Evolutionary conservation across 164 flowering plant species (phyloP), one percentile per base, ranked within the genome.

Genomic region (Paratinospora sagittata): DNA sequence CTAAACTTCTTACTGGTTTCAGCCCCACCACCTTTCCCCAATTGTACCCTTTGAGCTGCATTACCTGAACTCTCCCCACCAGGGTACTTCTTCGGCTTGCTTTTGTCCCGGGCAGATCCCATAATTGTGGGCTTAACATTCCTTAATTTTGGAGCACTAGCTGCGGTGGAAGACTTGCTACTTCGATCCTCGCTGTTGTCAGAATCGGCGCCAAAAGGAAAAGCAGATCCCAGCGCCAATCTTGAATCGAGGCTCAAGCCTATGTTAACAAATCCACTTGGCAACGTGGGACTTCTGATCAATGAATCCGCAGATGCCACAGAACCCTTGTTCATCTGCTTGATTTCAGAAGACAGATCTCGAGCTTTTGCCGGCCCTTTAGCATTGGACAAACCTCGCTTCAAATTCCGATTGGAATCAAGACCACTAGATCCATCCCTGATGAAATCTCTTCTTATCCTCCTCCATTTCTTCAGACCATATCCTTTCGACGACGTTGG

Each of bases 391-490:
- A 80, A 71, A n/a, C 80, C 90, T 69, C 93, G 80, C 74, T 89
- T 94, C 73, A 87, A 67, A n/a, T 75, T 65, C 76, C 84, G 85
- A 81, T 78, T 76, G 33, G 43, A 63, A 77, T 89, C 91, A 7
- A 65, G 55, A 70, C 12, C 72, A 21, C 57, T 60, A 62, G 72
- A 68, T 16, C 78, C 67, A 49, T 88, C 92, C 79, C 81, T 87
- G 12, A 49, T 34, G 43, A 65, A 11, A 47, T 85, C 89, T 79
- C 92, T 84, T 79, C 71, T 84, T 60, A 85, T 83, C 27, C 97
- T 81, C 80, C 84, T 85, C 98, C 98, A 93, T 78, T 91, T 93
- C 87, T 80, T 93, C 83, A 94, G 80, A 11, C 96, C 98, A 33
- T 68, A 55, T 17, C 98, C 97, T 80, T 90, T 94, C 5, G 66